Evolutionary conservation across 345 rosid genomes (phyloP), one percentile per base, ranked within the genome.

Genomic region (Citrus trifoliata): DNA sequence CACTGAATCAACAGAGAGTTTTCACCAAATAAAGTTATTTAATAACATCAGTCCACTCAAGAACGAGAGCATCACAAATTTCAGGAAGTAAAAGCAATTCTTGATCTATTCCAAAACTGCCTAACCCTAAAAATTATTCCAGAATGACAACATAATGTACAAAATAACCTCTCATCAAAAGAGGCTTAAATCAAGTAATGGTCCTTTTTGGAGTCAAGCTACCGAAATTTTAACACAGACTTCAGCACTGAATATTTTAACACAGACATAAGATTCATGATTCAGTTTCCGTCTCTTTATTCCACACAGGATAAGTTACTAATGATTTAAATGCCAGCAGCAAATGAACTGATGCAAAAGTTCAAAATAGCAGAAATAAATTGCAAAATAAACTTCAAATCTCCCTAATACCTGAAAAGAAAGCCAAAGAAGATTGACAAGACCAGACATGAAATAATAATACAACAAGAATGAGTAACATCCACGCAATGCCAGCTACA

Each of bases 371-470:
- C 19, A 53, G 9, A 76, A 27, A 64, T 19, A 70, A 40, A 72
- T 5, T 32, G 64, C 68, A 32, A 42, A 32, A 51, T 28, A 24
- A 60, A 66, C 27, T 37, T 1, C 25, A 51, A 21, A 51, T 28
- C 61, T 28, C 53, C 58, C 28, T 10, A 51, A 25, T 81, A 95
- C 99, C 98, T 87, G 99, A 90, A 81, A 96, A 86, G 86, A 94
- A 89, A 18, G 89, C 79, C 37, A 86, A 75, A 0, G 98, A 88
- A 83, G 98, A 89, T 66, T 90, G 97, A 77, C 97, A 94, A 69
- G 98, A 90, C 97, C 98, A 94, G 62, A 94, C 77, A 76, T 93
- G 99, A 83, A 96, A 88, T 53, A 93, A 75, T 30, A 90, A 77
- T 2, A 85, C 94, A 79, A 85, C 13, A 63, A 96, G 93, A 81